Evolutionary conservation across 768 basidiomycete species (phyloP), one percentile per base, ranked within the genome.

Genomic region (Asterophora lycoperdoides): DNA sequence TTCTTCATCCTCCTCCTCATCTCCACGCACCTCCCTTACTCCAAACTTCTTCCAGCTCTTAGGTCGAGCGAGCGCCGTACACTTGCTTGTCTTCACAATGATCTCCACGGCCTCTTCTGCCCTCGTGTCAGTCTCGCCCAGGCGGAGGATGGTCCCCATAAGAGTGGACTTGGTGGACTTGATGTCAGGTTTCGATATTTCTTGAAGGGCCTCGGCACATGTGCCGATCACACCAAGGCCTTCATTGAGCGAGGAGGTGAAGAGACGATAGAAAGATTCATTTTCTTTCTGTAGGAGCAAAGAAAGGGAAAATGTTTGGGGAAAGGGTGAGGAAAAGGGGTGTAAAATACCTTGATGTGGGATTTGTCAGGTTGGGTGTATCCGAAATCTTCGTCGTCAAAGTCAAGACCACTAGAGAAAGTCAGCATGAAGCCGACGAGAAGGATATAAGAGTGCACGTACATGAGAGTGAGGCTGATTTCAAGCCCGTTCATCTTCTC

Each of bases 31-130:
- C 54, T 65, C 59, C 53, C 76, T 70, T 45, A 72, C 60, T 32
- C 65, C 77, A 62, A 83, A 87, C 61, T 88, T 90, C 68, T 93
- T 94, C 81, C 87, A 86, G 28, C 81, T 66, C 44, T 86, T 84
- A 0, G 91, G 83, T 29, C 80, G 72, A 3, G 79, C 76, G 17
- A 80, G 59, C 19, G 86, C 79, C 0, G 91, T 93, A 44, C 83
- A 86, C 68, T 97, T 97, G 55, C 81, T 84, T 17, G 81, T 75
- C 59, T 85, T 85, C 53, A 97, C 74, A 8, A 69, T 64, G 48
- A 97, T 76, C 58, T 84, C 82, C 32, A 96, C 67, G 1, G 89
- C 83, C 58, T 91, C 83, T n/a, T 81, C 81, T 5, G 78, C 67
- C 20, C 78, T 72, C 0, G 73, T 71, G 5, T 84, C 81, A 8